Evolutionary conservation across 1,139 yeast genomes (phyloP).

Genomic region (Pichia sp.): DNA sequence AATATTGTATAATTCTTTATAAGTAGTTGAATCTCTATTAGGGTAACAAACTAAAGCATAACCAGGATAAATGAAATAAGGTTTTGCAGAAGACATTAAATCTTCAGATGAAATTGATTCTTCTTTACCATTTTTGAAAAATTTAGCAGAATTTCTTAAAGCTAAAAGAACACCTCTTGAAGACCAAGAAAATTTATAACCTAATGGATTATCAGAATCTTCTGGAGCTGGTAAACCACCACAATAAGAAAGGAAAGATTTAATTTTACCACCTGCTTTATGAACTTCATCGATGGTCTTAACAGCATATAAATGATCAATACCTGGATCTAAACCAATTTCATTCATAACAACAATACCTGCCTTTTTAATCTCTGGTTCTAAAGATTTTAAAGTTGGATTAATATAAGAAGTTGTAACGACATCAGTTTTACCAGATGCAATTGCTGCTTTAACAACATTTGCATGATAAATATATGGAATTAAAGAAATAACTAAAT

Average conservation of each 20-base stretch:
- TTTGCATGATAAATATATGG: conserved; percentile 93
- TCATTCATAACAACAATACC: conserved; percentile 91
- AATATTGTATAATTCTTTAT: conserved; percentile 83
- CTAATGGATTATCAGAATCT: conserved; percentile 93
- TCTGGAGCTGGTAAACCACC: conserved; percentile 99
- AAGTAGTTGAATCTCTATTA: conserved; percentile 94
- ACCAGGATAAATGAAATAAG: conserved; percentile 94
- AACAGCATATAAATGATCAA: conserved; percentile 96
- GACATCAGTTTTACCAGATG: conserved; percentile 75
- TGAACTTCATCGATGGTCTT: conserved; percentile 98
- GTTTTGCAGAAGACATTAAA: conserved; percentile 91
- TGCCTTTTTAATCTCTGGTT: conserved; percentile 72
- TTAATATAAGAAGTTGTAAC: conserved; percentile 96
- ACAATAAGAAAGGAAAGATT: conserved; percentile 90
- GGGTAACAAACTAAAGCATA: conserved; percentile 94
- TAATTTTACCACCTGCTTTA: conserved; percentile 83
- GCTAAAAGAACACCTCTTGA: conserved; percentile 97
- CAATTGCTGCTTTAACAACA: conserved; percentile 91
- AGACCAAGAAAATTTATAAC: conserved; percentile 98
- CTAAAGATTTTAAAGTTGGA: conserved; percentile 80
- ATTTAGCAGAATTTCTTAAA: conserved; percentile 86
- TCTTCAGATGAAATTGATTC: conserved; percentile 81
- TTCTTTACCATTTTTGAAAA: conserved; percentile 79
- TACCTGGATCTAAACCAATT: conserved; percentile 96
- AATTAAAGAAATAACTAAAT: conserved; percentile 86